phyloP scores from a whole-genome alignment of 495 filamentous ascomycete genomes.

The Penicillium nucicola region DNA sequence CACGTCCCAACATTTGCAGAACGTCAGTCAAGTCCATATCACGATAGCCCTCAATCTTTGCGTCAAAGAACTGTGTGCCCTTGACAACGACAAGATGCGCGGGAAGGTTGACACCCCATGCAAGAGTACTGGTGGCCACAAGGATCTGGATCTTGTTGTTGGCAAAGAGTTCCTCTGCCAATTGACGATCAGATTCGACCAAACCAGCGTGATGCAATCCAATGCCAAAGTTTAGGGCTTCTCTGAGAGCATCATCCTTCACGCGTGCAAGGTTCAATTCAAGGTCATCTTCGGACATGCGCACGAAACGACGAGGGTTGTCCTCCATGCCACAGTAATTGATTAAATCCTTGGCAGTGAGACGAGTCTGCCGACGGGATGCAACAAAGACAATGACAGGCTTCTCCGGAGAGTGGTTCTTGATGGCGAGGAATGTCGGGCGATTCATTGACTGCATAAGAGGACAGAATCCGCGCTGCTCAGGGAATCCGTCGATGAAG shows the following conservation, averaged over 20 bases:
- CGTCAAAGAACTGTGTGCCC: slow-evolving; percentile 97
- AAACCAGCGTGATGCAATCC: slow-evolving; percentile 96
- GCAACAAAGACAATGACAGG: slow-evolving; percentile 98
- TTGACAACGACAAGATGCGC: slow-evolving; percentile 98
- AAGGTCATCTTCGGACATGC: slow-evolving; percentile 93
- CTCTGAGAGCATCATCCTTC: slow-evolving; percentile 87
- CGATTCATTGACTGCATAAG: slow-evolving; percentile 99
- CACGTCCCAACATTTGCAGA: slow-evolving; percentile 95
- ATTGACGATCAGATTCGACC: slow-evolving; percentile 86
- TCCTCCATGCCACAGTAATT: slow-evolving; percentile 99
- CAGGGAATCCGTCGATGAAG: slow-evolving; percentile 96
- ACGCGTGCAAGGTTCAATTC: slow-evolving; percentile 76
- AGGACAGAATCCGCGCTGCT: slow-evolving; percentile 92
- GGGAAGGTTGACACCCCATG: slow-evolving; percentile 98
- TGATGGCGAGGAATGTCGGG: slow-evolving; percentile 94
- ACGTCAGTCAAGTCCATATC: slow-evolving; percentile 99
- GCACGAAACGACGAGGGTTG: slow-evolving; percentile 86
- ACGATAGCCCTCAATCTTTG: slow-evolving; percentile 94
- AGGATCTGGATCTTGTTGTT: slow-evolving; percentile 98
- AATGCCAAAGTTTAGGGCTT: slow-evolving; percentile 93
- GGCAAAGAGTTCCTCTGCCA: slow-evolving; percentile 90
- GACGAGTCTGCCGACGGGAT: slow-evolving; percentile 87
- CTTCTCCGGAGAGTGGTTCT: slow-evolving; percentile 91
- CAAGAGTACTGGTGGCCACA: slow-evolving; percentile 93
- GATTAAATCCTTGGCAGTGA: slow-evolving; percentile 94